These are phyloP conservation scores for Dactylellina sp. DNA, from an alignment of 2,329 filamentous ascomycete species.

Conservation along the genomic window DNA sequence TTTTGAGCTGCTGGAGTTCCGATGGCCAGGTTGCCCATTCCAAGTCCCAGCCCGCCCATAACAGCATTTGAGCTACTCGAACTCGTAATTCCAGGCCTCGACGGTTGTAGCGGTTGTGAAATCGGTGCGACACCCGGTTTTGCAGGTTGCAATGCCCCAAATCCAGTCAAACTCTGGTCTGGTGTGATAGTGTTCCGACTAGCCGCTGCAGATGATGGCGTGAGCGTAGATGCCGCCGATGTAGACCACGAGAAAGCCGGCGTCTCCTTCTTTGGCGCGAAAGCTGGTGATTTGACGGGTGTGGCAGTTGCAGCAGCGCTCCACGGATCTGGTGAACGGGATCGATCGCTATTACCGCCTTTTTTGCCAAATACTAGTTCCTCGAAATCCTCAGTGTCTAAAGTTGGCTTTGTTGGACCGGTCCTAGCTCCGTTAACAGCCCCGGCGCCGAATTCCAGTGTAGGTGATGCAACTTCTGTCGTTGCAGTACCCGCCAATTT, in stretches of 20 bases:
- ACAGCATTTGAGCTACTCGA: constrained; percentile 41
- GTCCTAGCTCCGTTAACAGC: constrained; percentile 5
- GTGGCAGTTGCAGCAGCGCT: constrained; percentile 56
- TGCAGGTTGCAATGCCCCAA: constrained; percentile 40
- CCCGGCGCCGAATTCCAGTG: constrained; percentile 34
- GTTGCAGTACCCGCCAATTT: constrained; percentile 87
- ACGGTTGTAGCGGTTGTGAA: constrained; percentile 56
- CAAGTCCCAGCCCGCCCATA: constrained; percentile 49
- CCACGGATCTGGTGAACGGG: constrained; percentile 62
- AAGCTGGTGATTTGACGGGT: constrained; percentile 2
- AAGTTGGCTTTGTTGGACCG: constrained; percentile 52
- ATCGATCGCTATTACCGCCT: constrained; percentile 58
- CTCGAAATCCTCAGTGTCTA: constrained; percentile 83
- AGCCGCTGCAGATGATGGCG: constrained; percentile 64
- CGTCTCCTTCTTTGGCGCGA: constrained; percentile 60
- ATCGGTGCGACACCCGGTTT: constrained; percentile 12
- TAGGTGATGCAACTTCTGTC: constrained; percentile 6
- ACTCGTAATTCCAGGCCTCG: constrained; percentile 44
- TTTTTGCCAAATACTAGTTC: constrained; percentile 83
- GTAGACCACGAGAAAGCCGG: constrained; percentile 65
- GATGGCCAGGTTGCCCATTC: constrained; percentile 53
- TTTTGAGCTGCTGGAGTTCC: constrained; percentile 26
- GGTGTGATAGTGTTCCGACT: constrained; percentile 60
- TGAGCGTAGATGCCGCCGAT: constrained; percentile 63
- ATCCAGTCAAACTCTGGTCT: constrained; percentile 32